phyloP scores from a whole-genome alignment of 1,139 yeast species.

The Suhomyces bribrorum region DNA sequence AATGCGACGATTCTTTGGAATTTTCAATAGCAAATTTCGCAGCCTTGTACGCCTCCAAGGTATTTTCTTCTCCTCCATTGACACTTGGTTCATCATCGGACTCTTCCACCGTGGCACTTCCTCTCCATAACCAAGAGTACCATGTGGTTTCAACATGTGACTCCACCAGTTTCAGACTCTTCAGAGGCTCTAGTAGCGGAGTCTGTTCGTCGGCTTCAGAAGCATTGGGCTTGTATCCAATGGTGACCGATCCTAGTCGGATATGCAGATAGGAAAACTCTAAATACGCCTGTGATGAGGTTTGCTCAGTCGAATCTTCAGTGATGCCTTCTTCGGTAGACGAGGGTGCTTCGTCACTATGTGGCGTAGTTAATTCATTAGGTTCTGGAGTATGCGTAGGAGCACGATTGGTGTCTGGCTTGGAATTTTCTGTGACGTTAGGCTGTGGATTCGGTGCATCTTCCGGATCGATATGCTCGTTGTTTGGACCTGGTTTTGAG shows the following conservation, averaged over 20 bases:
- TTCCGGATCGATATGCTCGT: too few species aligned
- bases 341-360: neutral
- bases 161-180: neutral
- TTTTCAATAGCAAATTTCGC: constrained; percentile 41
- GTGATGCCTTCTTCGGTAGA: neutral
- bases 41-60: constrained; percentile 29
- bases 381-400: too few species aligned
- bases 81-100: constrained; percentile 12
- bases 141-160: constrained; percentile 14
- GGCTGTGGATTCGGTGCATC: too few species aligned
- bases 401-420: too few species aligned
- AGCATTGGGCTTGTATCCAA: neutral
- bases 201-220: neutral
- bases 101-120: constrained; percentile 7
- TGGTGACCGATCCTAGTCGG: neutral
- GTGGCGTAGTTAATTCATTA: too few species aligned
- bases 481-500: too few species aligned
- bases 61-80: constrained; percentile 14
- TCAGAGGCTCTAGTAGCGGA: neutral
- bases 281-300: neutral
- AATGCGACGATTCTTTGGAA: constrained; percentile 34
- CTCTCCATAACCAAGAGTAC: constrained; percentile 28
- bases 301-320: neutral
- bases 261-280: neutral
- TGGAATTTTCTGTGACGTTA: too few species aligned